Conservation (phyloP, 768 basidiomycete genomes). For the Cystoderma amianthinum region DNA sequence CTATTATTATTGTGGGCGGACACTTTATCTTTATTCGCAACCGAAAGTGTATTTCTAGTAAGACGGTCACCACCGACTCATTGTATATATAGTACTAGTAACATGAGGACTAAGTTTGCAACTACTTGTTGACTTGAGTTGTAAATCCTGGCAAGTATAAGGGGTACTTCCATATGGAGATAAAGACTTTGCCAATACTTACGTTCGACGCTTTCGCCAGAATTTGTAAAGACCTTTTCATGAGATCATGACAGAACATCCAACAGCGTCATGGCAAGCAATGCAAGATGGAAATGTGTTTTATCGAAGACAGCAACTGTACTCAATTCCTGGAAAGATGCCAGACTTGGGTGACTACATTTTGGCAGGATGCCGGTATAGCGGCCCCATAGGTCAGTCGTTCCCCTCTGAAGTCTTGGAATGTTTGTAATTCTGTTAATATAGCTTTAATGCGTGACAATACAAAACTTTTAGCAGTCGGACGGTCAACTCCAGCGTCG, state of each 20-base stretch:
- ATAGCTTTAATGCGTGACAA: constrained; percentile 85
- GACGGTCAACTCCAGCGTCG: constrained; percentile 45
- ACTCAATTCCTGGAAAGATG: constrained; percentile 73
- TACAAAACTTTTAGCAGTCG: constrained; percentile 70
- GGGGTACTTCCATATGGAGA: no score
- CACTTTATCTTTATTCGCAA: no score
- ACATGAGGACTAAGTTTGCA: no score
- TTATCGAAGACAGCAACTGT: constrained; percentile 81
- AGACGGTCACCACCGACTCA: no score
- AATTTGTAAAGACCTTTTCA: no score
- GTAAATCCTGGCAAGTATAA: no score
- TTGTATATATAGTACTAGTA: no score
- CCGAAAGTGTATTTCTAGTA: no score
- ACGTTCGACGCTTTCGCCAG: no score
- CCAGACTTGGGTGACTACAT: constrained; percentile 76
- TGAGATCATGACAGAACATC: constrained; percentile 49
- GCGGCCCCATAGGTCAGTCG: constrained; percentile 77
- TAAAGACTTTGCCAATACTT: no score
- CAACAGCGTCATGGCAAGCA: constrained; percentile 83
- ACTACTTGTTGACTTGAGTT: no score
- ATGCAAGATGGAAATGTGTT: constrained; percentile 86
- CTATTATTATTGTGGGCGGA: no score
- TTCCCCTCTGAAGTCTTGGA: neutral
- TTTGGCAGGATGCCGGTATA: constrained; percentile 75
- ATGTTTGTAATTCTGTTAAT: constrained; percentile 2